Evolutionary conservation across 2,329 filamentous ascomycete genomes (phyloP).

Genomic region (Sarocladiaceae sp.): DNA sequence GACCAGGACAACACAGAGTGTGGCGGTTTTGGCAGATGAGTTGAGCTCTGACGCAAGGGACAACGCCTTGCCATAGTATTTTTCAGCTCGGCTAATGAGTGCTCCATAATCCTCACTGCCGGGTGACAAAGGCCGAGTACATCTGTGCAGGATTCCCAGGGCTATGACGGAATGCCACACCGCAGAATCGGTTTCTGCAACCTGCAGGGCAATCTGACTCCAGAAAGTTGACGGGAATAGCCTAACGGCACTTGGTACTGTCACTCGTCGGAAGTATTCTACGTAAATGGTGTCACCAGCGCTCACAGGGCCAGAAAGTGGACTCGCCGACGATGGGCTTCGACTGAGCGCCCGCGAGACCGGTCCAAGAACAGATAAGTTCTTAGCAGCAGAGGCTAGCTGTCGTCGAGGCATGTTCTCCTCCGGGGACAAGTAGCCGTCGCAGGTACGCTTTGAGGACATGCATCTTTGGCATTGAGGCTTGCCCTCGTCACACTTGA

Average conservation of each 20-base stretch:
- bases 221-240: slow-evolving; percentile 28
- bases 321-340: neutral
- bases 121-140: neutral
- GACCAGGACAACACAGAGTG: slow-evolving; percentile 26
- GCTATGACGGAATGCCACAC: slow-evolving; percentile 31
- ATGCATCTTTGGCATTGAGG: slow-evolving; percentile 24
- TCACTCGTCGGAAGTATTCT: slow-evolving; percentile 30
- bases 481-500: slow-evolving; percentile 30
- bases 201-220: slow-evolving; percentile 25
- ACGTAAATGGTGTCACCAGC: slow-evolving; percentile 20
- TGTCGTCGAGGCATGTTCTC: slow-evolving; percentile 25
- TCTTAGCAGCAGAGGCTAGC: slow-evolving; percentile 22
- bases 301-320: neutral
- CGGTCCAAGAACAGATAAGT: slow-evolving; percentile 24
- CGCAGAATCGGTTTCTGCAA: slow-evolving; percentile 28
- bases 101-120: slow-evolving; percentile 14
- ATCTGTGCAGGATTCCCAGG: slow-evolving; percentile 29
- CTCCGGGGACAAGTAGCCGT: slow-evolving; percentile 24
- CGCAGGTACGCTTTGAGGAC: slow-evolving; percentile 24
- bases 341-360: slow-evolving; percentile 18
- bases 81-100: slow-evolving; percentile 17
- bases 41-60: slow-evolving; percentile 21
- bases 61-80: slow-evolving; percentile 24
- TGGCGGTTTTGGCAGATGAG: slow-evolving; percentile 22
- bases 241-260: slow-evolving; percentile 21